Percentiles rank a stretch among this genome's conserved stretches.
Evolutionary conservation across 78 protist genomes (phyloP).

Genomic region (Dictyostelium capitatum): DNA sequence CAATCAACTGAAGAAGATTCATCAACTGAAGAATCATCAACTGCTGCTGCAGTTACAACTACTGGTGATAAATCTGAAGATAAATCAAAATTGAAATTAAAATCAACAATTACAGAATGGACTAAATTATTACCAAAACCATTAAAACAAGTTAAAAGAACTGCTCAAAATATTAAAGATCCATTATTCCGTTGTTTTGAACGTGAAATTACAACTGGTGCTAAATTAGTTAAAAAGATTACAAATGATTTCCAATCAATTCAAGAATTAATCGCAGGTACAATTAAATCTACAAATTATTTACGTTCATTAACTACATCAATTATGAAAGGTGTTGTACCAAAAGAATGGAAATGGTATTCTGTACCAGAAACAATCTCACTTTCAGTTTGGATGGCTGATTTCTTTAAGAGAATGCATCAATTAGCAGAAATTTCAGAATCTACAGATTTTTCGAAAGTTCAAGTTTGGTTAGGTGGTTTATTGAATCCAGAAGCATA

Average conservation of each 20-base stretch:
- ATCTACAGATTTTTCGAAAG: background rate
- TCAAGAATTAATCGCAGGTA: slow-evolving; percentile 64
- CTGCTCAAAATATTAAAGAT: slow-evolving; percentile 80
- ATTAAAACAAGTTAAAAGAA: slow-evolving; percentile 78
- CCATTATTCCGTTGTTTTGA: slow-evolving; percentile 92
- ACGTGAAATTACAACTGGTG: slow-evolving; percentile 88
- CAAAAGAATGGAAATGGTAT: slow-evolving; percentile 90
- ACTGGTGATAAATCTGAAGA: slow-evolving; percentile 26
- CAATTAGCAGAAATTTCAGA: slow-evolving; percentile 73
- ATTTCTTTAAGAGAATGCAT: slow-evolving; percentile 88
- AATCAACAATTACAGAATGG: slow-evolving; percentile 57
- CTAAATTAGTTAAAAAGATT: slow-evolving; percentile 80
- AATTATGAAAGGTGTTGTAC: slow-evolving; percentile 85
- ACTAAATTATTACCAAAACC: slow-evolving; percentile 68
- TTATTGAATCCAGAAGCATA: slow-evolving; percentile 95
- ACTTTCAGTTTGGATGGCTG: slow-evolving; percentile 86
- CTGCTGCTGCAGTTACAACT: background rate
- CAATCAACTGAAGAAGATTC: slow-evolving; percentile 66
- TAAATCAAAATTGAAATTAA: slow-evolving; percentile 55
- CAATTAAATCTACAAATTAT: slow-evolving; percentile 87
- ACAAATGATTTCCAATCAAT: slow-evolving; percentile 79
- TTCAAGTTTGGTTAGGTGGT: slow-evolving; percentile 94
- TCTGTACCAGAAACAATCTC: slow-evolving; percentile 71
- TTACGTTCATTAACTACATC: slow-evolving; percentile 62
- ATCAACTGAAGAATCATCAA: background rate